These are phyloP conservation scores for Coix lacrymajobi DNA, from an alignment of 176 grass and related monocot species.

Conservation along the genomic window DNA sequence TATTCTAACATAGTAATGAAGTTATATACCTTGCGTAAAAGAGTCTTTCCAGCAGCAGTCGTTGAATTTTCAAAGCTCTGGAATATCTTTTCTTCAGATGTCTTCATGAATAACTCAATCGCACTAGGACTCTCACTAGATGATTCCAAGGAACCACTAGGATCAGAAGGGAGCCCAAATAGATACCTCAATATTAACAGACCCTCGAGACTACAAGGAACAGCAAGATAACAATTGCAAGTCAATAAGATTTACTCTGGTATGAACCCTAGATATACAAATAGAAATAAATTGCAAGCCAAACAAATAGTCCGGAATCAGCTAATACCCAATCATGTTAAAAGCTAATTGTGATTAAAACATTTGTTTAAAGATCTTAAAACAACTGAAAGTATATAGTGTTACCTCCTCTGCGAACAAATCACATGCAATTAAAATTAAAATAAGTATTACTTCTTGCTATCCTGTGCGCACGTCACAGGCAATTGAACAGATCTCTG, in stretches of 20 bases:
- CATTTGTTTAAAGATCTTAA: neutral
- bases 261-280: neutral
- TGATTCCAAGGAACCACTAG: slow-evolving; percentile 31
- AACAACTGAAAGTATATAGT: neutral
- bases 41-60: slow-evolving; percentile 42
- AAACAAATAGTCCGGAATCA: neutral
- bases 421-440: neutral
- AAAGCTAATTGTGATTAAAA: neutral
- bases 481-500: neutral
- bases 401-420: neutral
- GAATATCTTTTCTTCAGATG: slow-evolving; percentile 45
- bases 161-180: slow-evolving; percentile 62
- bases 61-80: slow-evolving; percentile 37
- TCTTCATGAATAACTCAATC: slow-evolving; percentile 45
- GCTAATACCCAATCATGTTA: neutral
- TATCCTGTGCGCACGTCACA: neutral
- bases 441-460: neutral
- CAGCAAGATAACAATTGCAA: slow-evolving; percentile 10
- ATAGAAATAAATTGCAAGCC: slow-evolving; percentile 3
- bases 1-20: neutral
- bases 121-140: slow-evolving; percentile 44
- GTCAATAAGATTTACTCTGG: slow-evolving; percentile 10
- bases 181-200: slow-evolving; percentile 67
- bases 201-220: slow-evolving; percentile 62
- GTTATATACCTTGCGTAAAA: slow-evolving; percentile 53